Evolutionary conservation across 352 stramenopile genomes (phyloP).

Genomic region (Phytophthora citrophthora): DNA sequence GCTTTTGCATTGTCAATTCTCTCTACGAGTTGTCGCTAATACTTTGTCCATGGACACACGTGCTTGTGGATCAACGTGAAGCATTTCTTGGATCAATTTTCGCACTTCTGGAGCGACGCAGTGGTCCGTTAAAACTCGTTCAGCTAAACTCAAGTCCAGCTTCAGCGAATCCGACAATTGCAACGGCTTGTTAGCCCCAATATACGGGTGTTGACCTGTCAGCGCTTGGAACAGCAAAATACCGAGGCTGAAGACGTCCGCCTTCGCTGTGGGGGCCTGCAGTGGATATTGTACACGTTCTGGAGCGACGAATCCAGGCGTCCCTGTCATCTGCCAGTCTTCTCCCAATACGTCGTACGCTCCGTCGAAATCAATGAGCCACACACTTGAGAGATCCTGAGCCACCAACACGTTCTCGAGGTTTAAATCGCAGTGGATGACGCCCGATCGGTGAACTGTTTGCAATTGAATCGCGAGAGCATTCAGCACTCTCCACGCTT

Average conservation of each 20-base stretch:
- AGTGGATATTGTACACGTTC: conserved; percentile 51
- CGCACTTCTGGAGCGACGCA: conserved; percentile 40
- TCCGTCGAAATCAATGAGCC: conserved; percentile 70
- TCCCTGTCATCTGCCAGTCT: conserved; percentile 52
- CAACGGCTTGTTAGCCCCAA: conserved; percentile 33
- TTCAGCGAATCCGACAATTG: conserved; percentile 48
- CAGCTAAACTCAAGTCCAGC: conserved; percentile 51
- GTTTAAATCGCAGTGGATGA: conserved; percentile 98
- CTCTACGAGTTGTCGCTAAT: background rate
- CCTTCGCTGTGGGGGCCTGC: conserved; percentile 41
- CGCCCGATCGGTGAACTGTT: conserved; percentile 90
- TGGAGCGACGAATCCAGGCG: conserved; percentile 67
- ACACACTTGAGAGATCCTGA: conserved; percentile 29
- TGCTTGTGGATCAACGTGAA: conserved; percentile 36
- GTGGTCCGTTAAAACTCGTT: conserved; percentile 31
- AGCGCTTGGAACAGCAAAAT: conserved; percentile 70
- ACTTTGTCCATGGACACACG: conserved; percentile 43
- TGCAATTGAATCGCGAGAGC: conserved; percentile 55
- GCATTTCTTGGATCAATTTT: conserved; percentile 49
- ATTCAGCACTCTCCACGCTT: conserved; percentile 12
- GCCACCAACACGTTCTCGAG: conserved; percentile 94
- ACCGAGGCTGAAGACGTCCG: conserved; percentile 69
- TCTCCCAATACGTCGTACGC: conserved; percentile 43
- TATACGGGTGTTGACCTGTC: conserved; percentile 61
- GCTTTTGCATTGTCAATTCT: background rate